phyloP scores from a whole-genome alignment of 306 rosid species.

The Prunus campanulata region DNA sequence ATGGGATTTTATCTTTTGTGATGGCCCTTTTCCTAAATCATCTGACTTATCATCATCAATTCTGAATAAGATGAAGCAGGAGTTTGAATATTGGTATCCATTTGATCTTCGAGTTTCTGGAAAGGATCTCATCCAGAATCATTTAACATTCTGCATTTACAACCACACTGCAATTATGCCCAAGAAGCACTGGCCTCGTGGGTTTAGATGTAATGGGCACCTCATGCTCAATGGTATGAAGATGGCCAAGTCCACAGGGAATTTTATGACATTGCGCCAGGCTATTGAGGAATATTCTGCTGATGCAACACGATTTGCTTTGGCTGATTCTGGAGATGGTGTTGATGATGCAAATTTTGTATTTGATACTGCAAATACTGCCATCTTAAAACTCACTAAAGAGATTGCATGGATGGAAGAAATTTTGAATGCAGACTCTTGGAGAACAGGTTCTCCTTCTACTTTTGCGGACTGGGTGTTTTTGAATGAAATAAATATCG shows the following conservation, averaged over 20 bases:
- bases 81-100: constrained; percentile 98
- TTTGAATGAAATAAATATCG: constrained; percentile 81
- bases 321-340: constrained; percentile 97
- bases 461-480: constrained; percentile 77
- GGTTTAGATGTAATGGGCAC: constrained; percentile 90
- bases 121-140: constrained; percentile 90
- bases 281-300: constrained; percentile 94
- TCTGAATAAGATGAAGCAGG: constrained; percentile 71
- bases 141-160: constrained; percentile 78
- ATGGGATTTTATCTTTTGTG: constrained; percentile 81
- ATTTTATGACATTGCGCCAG: constrained; percentile 76
- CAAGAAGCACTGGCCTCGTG: constrained; percentile 80
- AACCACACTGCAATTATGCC: constrained; percentile 80
- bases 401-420: constrained; percentile 89
- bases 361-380: constrained; percentile 86
- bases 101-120: constrained; percentile 93
- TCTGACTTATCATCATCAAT: constrained; percentile 52
- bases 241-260: constrained; percentile 96
- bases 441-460: constrained; percentile 67
- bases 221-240: constrained; percentile 83
- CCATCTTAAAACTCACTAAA: constrained; percentile 76
- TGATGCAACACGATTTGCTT: constrained; percentile 80
- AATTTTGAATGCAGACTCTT: constrained; percentile 58
- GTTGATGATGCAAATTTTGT: constrained; percentile 94
- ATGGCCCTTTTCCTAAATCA: constrained; percentile 58